Conservation (phyloP, 345 rosid species). For the Gossypium anomalum region DNA sequence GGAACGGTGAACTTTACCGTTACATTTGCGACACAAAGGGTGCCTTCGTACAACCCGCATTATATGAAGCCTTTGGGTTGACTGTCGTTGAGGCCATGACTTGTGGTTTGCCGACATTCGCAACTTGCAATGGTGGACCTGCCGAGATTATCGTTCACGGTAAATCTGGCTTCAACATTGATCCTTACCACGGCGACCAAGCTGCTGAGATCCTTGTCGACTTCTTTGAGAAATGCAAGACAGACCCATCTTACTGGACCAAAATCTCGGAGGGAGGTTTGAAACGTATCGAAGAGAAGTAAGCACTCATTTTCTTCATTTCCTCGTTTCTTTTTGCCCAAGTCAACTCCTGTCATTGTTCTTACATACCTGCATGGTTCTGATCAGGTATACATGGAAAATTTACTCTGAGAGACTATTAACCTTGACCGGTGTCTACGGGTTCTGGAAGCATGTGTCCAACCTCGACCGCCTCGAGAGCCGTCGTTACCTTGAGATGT, state of each 20-base stretch:
- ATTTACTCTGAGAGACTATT: conserved; percentile 81
- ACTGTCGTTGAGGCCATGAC: conserved; percentile 75
- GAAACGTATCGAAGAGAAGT: conserved; percentile 85
- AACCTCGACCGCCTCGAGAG: conserved; percentile 87
- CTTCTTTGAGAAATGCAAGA: conserved; percentile 72
- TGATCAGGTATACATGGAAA: conserved; percentile 76
- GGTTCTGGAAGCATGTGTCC: conserved; percentile 94
- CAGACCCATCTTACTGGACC: conserved; percentile 66
- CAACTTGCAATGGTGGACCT: conserved; percentile 89
- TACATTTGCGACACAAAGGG: conserved; percentile 58
- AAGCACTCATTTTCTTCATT: conserved; percentile 5
- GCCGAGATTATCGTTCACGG: conserved; percentile 93
- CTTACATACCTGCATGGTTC: not conserved
- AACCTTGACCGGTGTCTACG: conserved; percentile 83
- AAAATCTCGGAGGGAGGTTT: conserved; percentile 69
- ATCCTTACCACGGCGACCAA: conserved; percentile 87
- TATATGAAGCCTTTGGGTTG: conserved; percentile 67
- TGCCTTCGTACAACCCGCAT: conserved; percentile 67
- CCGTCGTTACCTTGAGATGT: conserved; percentile 91
- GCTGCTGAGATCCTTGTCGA: conserved; percentile 63
- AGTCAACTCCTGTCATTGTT: not conserved
- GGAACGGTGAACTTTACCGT: conserved; percentile 72
- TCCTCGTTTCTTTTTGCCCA: not conserved
- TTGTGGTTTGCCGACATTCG: conserved; percentile 70
- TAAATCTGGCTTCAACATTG: conserved; percentile 79